A percentile compares a stretch with the other conserved stretches of the same genome.
These are phyloP conservation scores for Geranium incanum DNA, from an alignment of 441 rosid genomes.

Conservation along the genomic window DNA sequence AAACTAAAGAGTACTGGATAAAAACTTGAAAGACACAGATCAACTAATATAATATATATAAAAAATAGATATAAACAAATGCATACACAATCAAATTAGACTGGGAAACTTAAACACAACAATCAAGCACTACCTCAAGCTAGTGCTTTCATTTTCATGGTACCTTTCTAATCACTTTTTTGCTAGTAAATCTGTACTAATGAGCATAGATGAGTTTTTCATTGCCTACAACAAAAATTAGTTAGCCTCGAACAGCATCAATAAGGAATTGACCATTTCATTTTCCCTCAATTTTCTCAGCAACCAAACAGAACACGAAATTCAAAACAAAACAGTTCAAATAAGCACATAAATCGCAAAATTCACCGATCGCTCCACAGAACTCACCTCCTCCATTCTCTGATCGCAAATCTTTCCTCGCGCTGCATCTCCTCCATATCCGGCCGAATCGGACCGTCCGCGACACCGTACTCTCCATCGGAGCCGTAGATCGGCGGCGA, in stretches of 20 bases:
- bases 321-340: background rate
- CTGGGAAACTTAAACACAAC: too few relatives aligned
- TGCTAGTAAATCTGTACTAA: background rate
- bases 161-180: too few relatives aligned
- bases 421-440: slow-evolving; percentile 48
- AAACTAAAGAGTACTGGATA: too few relatives aligned
- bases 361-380: background rate
- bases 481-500: slow-evolving; percentile 14
- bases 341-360: background rate
- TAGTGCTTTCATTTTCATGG: too few relatives aligned
- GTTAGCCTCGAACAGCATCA: background rate
- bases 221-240: background rate
- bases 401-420: slow-evolving; percentile 56
- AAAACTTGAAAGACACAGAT: too few relatives aligned
- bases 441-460: slow-evolving; percentile 51
- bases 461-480: slow-evolving; percentile 19
- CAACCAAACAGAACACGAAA: background rate
- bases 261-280: background rate
- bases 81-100: too few relatives aligned
- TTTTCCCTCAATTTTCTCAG: background rate
- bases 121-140: too few relatives aligned
- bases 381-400: slow-evolving; percentile 73
- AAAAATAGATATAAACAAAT: too few relatives aligned
- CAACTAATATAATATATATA: too few relatives aligned
- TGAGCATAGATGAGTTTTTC: background rate